A percentile compares a stretch with the other conserved stretches of the same genome.
Conservation (phyloP, 495 filamentous ascomycete genomes). For the Jackrogersella multiformis region DNA sequence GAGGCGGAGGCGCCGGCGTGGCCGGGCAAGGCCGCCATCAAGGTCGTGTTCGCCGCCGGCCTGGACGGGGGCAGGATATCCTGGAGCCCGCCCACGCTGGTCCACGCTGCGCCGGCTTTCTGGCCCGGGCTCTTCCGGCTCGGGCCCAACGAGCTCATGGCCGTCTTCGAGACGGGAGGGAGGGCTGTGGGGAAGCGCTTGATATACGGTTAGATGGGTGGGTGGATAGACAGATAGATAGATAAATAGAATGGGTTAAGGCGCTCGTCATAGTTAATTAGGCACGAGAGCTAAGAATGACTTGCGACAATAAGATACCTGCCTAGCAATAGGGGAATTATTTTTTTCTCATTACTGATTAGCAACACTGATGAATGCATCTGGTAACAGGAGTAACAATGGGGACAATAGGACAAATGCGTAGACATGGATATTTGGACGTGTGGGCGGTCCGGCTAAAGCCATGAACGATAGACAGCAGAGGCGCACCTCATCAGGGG, state of each 20-base stretch:
- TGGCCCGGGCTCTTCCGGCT: constrained; percentile 40
- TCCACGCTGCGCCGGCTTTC: constrained; percentile 38
- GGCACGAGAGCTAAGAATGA: background rate
- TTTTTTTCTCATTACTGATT: too few relatives aligned
- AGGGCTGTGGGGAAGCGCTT: constrained; percentile 39
- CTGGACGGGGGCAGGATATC: constrained; percentile 26
- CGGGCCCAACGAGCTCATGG: constrained; percentile 40
- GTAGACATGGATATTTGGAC: too few relatives aligned
- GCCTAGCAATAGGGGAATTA: background rate
- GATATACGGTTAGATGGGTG: background rate
- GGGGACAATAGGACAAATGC: too few relatives aligned
- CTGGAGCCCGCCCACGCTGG: constrained; percentile 32
- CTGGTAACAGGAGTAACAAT: too few relatives aligned
- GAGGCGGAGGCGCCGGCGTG: constrained; percentile 28
- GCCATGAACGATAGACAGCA: too few relatives aligned
- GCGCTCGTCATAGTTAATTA: background rate
- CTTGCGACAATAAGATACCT: background rate
- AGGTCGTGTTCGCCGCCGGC: constrained; percentile 41
- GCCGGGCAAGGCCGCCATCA: constrained; percentile 45
- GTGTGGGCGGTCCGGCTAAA: too few relatives aligned
- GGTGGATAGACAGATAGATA: background rate
- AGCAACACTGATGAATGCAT: too few relatives aligned
- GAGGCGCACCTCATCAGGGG: too few relatives aligned
- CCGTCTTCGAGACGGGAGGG: constrained; percentile 41
- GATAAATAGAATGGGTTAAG: background rate